Conservation (phyloP, 345 rosid genomes). For the Balakata baccata region DNA sequence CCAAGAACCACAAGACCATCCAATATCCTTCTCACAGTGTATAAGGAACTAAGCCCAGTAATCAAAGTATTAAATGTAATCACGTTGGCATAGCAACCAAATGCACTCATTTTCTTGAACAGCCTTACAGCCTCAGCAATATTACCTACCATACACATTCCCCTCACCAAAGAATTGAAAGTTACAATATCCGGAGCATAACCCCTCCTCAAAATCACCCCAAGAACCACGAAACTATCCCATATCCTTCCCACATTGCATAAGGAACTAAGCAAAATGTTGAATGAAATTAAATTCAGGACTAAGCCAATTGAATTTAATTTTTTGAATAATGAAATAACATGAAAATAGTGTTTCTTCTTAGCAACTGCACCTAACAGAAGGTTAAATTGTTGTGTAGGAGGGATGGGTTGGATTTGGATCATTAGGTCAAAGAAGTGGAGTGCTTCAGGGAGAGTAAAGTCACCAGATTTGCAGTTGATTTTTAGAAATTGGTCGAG, state of each 20-base stretch:
- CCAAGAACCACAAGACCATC: constrained; percentile 32
- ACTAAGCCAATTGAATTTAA: too few species aligned
- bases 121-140: too few species aligned
- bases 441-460: constrained; percentile 28
- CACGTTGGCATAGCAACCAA: constrained; percentile 15
- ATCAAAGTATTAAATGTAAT: constrained; percentile 31
- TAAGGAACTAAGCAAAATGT: too few species aligned
- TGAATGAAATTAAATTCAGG: too few species aligned
- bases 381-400: constrained; percentile 15
- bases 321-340: too few species aligned
- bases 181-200: too few species aligned
- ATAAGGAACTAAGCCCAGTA: constrained; percentile 29
- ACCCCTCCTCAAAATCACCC: too few species aligned
- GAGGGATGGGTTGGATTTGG: constrained; percentile 9
- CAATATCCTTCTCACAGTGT: constrained; percentile 7
- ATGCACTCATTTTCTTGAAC: constrained; percentile 7
- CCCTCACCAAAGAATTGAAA: too few species aligned
- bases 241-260: too few species aligned
- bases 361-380: constrained; percentile 22
- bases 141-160: too few species aligned
- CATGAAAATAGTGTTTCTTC: constrained; percentile 21
- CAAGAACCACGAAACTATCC: too few species aligned
- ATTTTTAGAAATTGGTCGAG: constrained; percentile 9
- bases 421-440: constrained; percentile 31
- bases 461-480: constrained; percentile 24